Conservation (phyloP, 2,329 filamentous ascomycete genomes). For the Ophiostoma sp. region DNA sequence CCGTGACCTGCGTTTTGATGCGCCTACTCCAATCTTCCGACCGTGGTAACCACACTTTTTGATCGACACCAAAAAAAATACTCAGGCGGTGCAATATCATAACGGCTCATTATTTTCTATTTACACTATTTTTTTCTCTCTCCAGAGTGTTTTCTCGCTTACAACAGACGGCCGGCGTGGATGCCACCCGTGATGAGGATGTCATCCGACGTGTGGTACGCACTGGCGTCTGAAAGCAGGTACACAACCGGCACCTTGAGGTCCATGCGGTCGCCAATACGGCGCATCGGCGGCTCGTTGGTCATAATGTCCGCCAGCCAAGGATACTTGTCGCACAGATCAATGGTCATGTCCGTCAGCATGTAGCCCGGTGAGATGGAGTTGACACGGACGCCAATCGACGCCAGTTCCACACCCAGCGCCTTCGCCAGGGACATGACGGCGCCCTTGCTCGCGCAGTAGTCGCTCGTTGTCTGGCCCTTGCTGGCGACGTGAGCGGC, state of each 20-base stretch:
- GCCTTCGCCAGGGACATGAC: slow-evolving; percentile 66
- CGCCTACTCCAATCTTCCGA: too few relatives aligned
- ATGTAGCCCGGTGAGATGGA: slow-evolving; percentile 62
- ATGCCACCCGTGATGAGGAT: slow-evolving; percentile 21
- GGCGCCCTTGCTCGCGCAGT: slow-evolving; percentile 56
- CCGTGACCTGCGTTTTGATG: too few relatives aligned
- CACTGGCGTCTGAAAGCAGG: slow-evolving; percentile 22
- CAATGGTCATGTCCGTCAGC: slow-evolving; percentile 26
- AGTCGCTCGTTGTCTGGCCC: slow-evolving; percentile 18
- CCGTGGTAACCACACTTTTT: too few relatives aligned
- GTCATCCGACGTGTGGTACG: slow-evolving; percentile 19
- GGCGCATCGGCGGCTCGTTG: slow-evolving; percentile 22
- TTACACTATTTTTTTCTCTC: neutral
- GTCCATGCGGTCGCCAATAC: slow-evolving; percentile 23
- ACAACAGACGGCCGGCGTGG: slow-evolving; percentile 11
- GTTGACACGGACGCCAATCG: slow-evolving; percentile 66
- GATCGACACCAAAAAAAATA: too few relatives aligned
- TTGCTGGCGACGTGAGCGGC: slow-evolving; percentile 17
- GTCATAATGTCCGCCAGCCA: slow-evolving; percentile 6
- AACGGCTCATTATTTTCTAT: neutral
- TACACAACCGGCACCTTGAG: slow-evolving; percentile 23
- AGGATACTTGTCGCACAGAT: slow-evolving; percentile 6
- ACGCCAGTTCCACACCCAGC: slow-evolving; percentile 67
- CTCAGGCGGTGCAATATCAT: too few relatives aligned
- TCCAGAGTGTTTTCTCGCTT: neutral